These are phyloP conservation scores for Sugiyamaella boreocaroliniensis DNA, from an alignment of 805 yeast genomes.

Conservation along the genomic window DNA sequence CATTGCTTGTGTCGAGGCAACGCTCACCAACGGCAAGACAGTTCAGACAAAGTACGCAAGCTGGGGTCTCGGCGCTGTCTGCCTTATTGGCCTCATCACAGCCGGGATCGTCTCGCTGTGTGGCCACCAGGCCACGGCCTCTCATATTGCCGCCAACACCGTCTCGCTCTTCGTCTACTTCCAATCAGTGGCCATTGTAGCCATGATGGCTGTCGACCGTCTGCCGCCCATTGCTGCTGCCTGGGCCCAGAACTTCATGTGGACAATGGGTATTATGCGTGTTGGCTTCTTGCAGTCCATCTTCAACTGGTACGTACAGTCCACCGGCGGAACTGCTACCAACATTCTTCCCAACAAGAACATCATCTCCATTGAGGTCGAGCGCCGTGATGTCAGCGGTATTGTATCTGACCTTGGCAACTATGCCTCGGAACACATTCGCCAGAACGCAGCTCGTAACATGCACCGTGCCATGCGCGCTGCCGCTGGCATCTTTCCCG, in stretches of 20 bases:
- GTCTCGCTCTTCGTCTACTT: slow-evolving; percentile 88
- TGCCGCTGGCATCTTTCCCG: slow-evolving; percentile 1
- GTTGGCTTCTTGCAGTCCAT: slow-evolving; percentile 71
- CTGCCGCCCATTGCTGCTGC: slow-evolving; percentile 97
- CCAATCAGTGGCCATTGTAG: slow-evolving; percentile 84
- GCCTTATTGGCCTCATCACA: slow-evolving; percentile 80
- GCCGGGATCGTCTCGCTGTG: slow-evolving; percentile 81
- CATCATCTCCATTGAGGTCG: slow-evolving; percentile 72
- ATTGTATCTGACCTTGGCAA: slow-evolving; percentile 13
- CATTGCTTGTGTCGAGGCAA: slow-evolving; percentile 90
- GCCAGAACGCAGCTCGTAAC: slow-evolving; percentile 8
- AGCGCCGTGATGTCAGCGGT: slow-evolving; percentile 32
- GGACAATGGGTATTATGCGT: slow-evolving; percentile 90
- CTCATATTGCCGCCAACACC: slow-evolving; percentile 95
- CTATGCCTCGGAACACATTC: slow-evolving; percentile 9
- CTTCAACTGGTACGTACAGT: slow-evolving; percentile 89
- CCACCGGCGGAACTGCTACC: slow-evolving; percentile 87
- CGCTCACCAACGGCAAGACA: slow-evolving; percentile 79
- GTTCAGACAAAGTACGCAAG: slow-evolving; percentile 88
- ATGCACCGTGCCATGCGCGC: slow-evolving; percentile 12
- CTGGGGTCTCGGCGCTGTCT: slow-evolving; percentile 92
- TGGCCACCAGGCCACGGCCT: slow-evolving; percentile 89
- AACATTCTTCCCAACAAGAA: slow-evolving; percentile 60
- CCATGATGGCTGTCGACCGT: slow-evolving; percentile 90
- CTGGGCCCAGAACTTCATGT: slow-evolving; percentile 94